Evolutionary conservation across 2,329 filamentous ascomycete genomes (phyloP).

Genomic region (Fusarium drepaniforme): DNA sequence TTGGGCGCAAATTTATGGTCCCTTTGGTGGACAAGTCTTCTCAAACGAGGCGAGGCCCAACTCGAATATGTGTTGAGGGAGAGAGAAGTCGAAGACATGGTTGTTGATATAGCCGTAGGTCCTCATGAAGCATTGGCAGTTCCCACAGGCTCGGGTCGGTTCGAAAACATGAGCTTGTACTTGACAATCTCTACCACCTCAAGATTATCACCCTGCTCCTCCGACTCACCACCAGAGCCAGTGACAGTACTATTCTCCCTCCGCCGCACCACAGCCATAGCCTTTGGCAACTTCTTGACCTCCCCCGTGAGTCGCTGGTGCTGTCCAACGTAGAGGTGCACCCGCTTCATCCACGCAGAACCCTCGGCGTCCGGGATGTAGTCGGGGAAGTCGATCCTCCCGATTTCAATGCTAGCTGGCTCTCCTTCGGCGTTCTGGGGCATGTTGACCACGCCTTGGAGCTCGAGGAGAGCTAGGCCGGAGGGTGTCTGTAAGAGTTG

Average conservation of each 20-base stretch:
- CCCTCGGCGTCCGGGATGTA: constrained; percentile 64
- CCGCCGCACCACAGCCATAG: constrained; percentile 82
- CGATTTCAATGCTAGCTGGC: constrained; percentile 61
- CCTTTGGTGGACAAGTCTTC: neutral
- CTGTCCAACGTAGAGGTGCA: constrained; percentile 88
- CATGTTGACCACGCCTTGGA: constrained; percentile 91
- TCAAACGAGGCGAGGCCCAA: neutral
- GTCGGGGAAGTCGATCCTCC: constrained; percentile 82
- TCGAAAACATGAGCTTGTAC: constrained; percentile 88
- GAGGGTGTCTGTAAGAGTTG: constrained; percentile 88
- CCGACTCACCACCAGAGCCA: constrained; percentile 53
- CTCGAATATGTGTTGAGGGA: too few species aligned
- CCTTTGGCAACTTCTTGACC: constrained; percentile 85
- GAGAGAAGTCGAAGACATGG: neutral
- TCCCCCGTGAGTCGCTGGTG: constrained; percentile 92
- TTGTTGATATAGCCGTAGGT: neutral
- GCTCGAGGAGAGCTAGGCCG: constrained; percentile 89
- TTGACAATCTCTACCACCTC: constrained; percentile 91
- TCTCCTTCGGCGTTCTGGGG: constrained; percentile 58
- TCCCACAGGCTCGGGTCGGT: constrained; percentile 86
- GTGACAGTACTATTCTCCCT: constrained; percentile 60
- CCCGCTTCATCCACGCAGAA: constrained; percentile 88
- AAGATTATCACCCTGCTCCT: constrained; percentile 63
- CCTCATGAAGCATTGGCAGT: constrained; percentile 50
- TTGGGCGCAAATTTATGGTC: neutral